Percentiles rank a stretch among this genome's conserved stretches.
Conservation (phyloP, 192 early-diverging fungal genomes). For the Coemansia sp. region DNA sequence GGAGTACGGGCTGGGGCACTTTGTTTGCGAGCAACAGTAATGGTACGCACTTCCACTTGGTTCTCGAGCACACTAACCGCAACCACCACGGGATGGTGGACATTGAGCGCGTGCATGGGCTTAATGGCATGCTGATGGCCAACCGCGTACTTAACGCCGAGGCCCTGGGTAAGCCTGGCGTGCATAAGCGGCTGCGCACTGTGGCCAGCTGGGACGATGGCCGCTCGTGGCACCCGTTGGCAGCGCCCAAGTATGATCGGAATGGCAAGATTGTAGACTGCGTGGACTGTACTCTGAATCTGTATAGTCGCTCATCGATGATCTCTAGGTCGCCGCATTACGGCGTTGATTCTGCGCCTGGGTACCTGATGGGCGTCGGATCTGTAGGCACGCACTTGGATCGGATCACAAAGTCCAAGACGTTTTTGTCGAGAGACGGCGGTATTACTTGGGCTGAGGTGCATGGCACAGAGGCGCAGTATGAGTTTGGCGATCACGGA, state of each 20-base stretch:
- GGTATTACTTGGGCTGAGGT: constrained; percentile 83
- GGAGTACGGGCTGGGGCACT: constrained; percentile 44
- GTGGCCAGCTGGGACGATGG: constrained; percentile 93
- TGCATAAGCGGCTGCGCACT: constrained; percentile 66
- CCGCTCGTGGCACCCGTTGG: constrained; percentile 64
- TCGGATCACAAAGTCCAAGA: constrained; percentile 63
- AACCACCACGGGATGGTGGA: constrained; percentile 75
- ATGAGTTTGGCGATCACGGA: constrained; percentile 94
- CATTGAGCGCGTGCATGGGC: constrained; percentile 86
- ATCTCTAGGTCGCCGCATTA: constrained; percentile 58
- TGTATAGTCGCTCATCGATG: constrained; percentile 72
- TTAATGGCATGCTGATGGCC: constrained; percentile 83
- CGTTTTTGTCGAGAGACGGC: constrained; percentile 82
- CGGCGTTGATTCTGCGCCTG: constrained; percentile 69
- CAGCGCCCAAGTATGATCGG: constrained; percentile 54
- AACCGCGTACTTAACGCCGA: constrained; percentile 79
- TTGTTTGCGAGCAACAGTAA: constrained; percentile 90
- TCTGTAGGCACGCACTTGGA: constrained; percentile 72
- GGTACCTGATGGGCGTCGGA: constrained; percentile 87
- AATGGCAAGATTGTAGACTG: constrained; percentile 24
- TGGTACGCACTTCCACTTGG: constrained; percentile 74
- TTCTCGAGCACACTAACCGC: constrained; percentile 80
- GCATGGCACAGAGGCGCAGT: constrained; percentile 61
- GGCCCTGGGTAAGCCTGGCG: constrained; percentile 56
- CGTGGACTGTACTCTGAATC: constrained; percentile 69